These are phyloP conservation scores for Scleroderma citrinum DNA, from an alignment of 768 basidiomycete species.

Conservation along the genomic window DNA sequence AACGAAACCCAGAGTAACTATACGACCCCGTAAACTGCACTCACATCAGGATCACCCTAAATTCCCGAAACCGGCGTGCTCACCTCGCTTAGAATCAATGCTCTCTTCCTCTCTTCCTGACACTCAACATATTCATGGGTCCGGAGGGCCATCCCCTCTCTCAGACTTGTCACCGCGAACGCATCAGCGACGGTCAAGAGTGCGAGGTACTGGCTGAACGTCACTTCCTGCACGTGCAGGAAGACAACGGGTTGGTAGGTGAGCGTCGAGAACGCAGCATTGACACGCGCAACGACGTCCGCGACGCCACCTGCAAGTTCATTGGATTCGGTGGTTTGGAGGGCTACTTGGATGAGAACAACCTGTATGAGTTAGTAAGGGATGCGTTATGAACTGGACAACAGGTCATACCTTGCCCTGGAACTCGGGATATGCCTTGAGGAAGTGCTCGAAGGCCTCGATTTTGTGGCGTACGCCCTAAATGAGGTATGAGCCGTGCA, in stretches of 20 bases:
- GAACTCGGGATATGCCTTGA: conserved; percentile 74
- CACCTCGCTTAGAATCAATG: conserved; percentile 77
- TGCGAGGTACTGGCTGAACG: conserved; percentile 81
- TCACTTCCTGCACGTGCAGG: conserved; percentile 77
- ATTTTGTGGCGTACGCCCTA: conserved; percentile 79
- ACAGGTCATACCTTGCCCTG: conserved; percentile 53
- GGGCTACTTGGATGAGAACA: conserved; percentile 82
- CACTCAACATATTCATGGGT: conserved; percentile 85
- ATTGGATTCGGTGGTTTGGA: conserved; percentile 75
- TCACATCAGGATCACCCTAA: conserved; percentile 1
- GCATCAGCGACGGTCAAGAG: conserved; percentile 78
- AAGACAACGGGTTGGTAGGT: conserved; percentile 88
- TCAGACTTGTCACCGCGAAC: conserved; percentile 76
- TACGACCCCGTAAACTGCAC: conserved; percentile 81
- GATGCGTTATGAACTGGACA: background rate
- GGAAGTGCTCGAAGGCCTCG: conserved; percentile 75
- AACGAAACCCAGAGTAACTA: conserved; percentile 80
- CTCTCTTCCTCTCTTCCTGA: conserved; percentile 61
- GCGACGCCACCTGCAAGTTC: conserved; percentile 69
- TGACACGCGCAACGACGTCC: conserved; percentile 70
- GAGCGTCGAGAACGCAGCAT: conserved; percentile 75
- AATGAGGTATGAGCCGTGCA: background rate
- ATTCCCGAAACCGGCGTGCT: conserved; percentile 11
- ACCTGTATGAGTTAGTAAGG: conserved; percentile 34
- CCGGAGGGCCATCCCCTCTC: conserved; percentile 82